These are phyloP conservation scores for Verticillium nonalfalfae DNA, from an alignment of 2,329 filamentous ascomycete species.

Conservation along the genomic window DNA sequence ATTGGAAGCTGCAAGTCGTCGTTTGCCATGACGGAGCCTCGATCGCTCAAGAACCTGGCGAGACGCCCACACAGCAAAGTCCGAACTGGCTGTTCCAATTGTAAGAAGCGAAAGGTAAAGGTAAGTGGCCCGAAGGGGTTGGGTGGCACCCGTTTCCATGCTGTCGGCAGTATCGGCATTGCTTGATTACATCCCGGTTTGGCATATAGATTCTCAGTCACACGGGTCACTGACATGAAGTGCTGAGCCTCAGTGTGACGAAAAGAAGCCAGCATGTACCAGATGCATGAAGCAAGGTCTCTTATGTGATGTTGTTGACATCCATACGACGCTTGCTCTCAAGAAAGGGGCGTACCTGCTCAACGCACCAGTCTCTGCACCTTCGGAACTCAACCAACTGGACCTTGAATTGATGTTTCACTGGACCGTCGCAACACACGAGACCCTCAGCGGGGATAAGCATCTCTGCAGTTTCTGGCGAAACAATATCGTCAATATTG, in stretches of 20 bases:
- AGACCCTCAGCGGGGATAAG: conserved; percentile 15
- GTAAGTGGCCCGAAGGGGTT: conserved; percentile 14
- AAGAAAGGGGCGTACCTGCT: background rate
- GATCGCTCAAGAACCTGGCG: conserved; percentile 3
- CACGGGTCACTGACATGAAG: background rate
- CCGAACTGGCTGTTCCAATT: conserved; percentile 29
- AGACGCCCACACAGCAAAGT: conserved; percentile 20
- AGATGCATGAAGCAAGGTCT: conserved; percentile 33
- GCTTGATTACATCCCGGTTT: background rate
- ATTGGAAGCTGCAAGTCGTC: background rate
- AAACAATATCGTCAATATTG: conserved; percentile 38
- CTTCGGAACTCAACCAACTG: conserved; percentile 24
- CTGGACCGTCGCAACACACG: conserved; percentile 32
- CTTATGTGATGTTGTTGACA: conserved; percentile 24
- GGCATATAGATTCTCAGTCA: background rate
- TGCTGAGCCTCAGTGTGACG: conserved; percentile 26
- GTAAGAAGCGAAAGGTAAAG: conserved; percentile 34
- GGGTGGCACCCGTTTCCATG: too few species aligned
- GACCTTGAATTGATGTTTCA: conserved; percentile 49
- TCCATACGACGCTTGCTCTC: background rate
- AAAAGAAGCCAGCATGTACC: conserved; percentile 28
- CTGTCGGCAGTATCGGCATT: too few species aligned
- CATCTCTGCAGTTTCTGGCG: conserved; percentile 38
- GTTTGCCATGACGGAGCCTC: background rate
- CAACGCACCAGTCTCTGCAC: background rate